Conservation (phyloP, 2,329 filamentous ascomycete genomes). For the Grosmannia clavigera region DNA sequence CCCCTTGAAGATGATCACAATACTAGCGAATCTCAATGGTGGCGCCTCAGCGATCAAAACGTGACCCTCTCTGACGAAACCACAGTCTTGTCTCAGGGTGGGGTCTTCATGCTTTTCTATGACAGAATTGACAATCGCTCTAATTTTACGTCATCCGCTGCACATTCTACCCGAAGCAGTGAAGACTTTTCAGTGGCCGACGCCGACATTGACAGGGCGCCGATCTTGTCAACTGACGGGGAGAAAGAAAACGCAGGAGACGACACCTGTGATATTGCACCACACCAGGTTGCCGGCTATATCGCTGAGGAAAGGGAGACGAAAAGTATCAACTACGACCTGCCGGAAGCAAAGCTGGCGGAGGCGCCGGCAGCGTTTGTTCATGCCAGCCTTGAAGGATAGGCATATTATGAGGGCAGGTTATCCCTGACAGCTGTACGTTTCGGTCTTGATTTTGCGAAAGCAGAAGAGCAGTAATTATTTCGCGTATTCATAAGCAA, state of each 20-base stretch:
- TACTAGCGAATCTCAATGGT: conserved; percentile 54
- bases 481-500: neutral
- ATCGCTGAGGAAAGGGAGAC: neutral
- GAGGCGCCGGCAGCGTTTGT: neutral
- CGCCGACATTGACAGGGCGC: neutral
- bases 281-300: neutral
- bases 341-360: neutral
- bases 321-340: neutral
- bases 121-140: conserved; percentile 52
- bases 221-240: neutral
- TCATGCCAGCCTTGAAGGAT: no score
- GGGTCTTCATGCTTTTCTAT: conserved; percentile 97
- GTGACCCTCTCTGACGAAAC: conserved; percentile 64
- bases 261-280: neutral
- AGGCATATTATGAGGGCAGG: neutral
- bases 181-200: no score
- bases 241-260: neutral
- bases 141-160: conserved; percentile 20
- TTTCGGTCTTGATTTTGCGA: neutral
- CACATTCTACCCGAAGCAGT: neutral
- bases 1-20: conserved; percentile 15
- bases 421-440: neutral
- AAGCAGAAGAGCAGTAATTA: neutral
- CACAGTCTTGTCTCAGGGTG: conserved; percentile 60
- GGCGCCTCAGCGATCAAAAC: conserved; percentile 80